Evolutionary conservation across 1,139 yeast genomes (phyloP).

Genomic region (Yamadazyma jaroonii): DNA sequence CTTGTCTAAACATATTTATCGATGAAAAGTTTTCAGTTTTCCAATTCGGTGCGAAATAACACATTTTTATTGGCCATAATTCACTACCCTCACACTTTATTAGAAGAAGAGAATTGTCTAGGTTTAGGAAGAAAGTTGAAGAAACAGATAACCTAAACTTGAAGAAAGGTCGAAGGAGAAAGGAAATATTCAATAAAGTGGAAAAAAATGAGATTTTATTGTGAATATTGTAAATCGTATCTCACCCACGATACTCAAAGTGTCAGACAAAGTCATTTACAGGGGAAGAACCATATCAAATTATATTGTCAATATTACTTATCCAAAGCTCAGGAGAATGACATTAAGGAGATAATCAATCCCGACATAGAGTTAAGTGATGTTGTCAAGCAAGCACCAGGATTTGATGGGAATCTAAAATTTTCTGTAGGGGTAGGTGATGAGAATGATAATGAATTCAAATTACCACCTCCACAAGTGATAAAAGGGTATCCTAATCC

Average conservation of each 20-base stretch:
- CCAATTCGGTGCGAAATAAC: constrained; percentile 9
- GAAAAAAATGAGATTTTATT: constrained; percentile 62
- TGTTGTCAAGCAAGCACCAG: constrained; percentile 7
- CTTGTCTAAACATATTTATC: constrained; percentile 17
- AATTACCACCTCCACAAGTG: constrained; percentile 36
- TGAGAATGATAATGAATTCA: constrained; percentile 16
- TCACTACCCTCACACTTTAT: too few relatives aligned
- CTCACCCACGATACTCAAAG: constrained; percentile 87
- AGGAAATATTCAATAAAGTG: too few relatives aligned
- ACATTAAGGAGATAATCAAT: constrained; percentile 30
- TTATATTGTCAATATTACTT: constrained; percentile 78
- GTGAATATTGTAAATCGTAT: constrained; percentile 85
- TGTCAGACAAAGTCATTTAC: constrained; percentile 79
- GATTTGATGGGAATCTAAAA: constrained; percentile 5
- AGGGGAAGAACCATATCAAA: constrained; percentile 76
- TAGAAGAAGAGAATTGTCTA: too few relatives aligned
- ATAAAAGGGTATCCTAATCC: constrained; percentile 31
- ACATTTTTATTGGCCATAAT: constrained; percentile 6
- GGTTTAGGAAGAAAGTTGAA: too few relatives aligned
- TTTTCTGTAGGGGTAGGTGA: constrained; percentile 7
- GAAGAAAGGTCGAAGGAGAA: too few relatives aligned
- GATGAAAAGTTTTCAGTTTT: constrained; percentile 9
- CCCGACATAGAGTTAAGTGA: constrained; percentile 33
- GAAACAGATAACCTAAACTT: too few relatives aligned
- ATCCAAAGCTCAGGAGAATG: constrained; percentile 48